Evolutionary conservation across 768 basidiomycete genomes (phyloP).

Genomic region (Kwoniella heveanensis): DNA sequence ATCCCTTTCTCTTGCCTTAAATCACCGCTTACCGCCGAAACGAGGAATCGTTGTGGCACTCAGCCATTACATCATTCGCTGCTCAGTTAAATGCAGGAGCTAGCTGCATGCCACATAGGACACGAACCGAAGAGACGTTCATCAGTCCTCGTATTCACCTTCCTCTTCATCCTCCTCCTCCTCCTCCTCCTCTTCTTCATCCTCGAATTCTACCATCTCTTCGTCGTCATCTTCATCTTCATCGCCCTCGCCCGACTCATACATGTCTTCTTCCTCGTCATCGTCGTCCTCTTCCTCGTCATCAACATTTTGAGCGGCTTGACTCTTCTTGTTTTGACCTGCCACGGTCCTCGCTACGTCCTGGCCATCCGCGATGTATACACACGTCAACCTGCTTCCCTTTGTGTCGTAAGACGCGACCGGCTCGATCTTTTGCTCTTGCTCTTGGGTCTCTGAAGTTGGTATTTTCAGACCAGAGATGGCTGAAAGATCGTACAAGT

Average conservation of each 20-base stretch:
- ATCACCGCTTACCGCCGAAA: slow-evolving; percentile 7
- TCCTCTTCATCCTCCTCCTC: slow-evolving; percentile 43
- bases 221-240: slow-evolving; percentile 30
- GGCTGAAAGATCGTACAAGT: slow-evolving; percentile 53
- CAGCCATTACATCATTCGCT: not conserved
- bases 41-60: slow-evolving; percentile 6
- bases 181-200: slow-evolving; percentile 36
- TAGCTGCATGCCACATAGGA: too few relatives aligned
- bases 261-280: slow-evolving; percentile 34
- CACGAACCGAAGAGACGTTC: too few relatives aligned
- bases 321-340: slow-evolving; percentile 61
- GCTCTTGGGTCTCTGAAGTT: slow-evolving; percentile 3
- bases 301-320: slow-evolving; percentile 54
- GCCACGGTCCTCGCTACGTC: slow-evolving; percentile 53
- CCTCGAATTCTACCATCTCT: slow-evolving; percentile 29
- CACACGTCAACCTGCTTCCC: slow-evolving; percentile 79
- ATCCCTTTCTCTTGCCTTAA: not conserved
- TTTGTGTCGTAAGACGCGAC: slow-evolving; percentile 77
- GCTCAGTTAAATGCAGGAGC: too few relatives aligned
- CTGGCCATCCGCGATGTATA: slow-evolving; percentile 53
- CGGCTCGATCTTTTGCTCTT: slow-evolving; percentile 59
- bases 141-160: slow-evolving; percentile 37
- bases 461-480: slow-evolving; percentile 6
- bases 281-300: slow-evolving; percentile 49
- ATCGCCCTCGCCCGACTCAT: slow-evolving; percentile 28